Evolutionary conservation across 1,284 basidiomycete species (phyloP), one percentile per base, ranked within the genome.

Genomic region (Vanrija sp.): DNA sequence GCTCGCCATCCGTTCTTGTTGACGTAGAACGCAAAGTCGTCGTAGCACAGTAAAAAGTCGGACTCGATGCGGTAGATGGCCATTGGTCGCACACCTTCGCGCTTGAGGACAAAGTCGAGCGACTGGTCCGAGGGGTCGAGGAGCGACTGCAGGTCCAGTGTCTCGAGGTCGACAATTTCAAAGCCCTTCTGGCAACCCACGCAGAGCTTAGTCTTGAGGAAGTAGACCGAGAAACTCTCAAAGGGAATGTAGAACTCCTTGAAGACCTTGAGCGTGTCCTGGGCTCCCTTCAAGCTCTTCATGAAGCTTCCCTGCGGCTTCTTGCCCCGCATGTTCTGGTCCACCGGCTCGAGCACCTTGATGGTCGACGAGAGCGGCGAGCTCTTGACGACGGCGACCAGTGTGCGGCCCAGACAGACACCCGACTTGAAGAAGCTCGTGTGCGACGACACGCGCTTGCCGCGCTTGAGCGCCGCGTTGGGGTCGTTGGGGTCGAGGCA

Each of bases 191-290:
- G 91, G 70, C 93, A 96, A 2, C 95, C 96, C 14, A 99, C 89
- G 71, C 96, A 98, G 55, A 99, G 84, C 78, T 89, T 92, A 51
- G 94, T 97, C 80, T 96, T 97, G 65, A 99, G 82, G 79, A 97
- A 98, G 77, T 98, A 93, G 46, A 98, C 89, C 9, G 93, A 97
- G 60, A 85, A 91, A 47, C 91, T 95, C 75, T 98, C 94, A 16
- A 96, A 91, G 0, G 96, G 95, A 55, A 98, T 97, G 75, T 98
- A 98, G 77, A 98, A 98, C 76, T 98, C 91, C 89, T 92, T 91
- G 83, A 96, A 98, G 31, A 90, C 81, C 71, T 89, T 88, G 45
- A 99, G 81, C 14, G 92, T 90, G 71, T 99, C 96, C 70, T 98
- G 95, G 18, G 89, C 89, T 16, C 71, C 73, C 68, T 96, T 94